Evolutionary conservation across 2,329 filamentous ascomycete species (phyloP).

Genomic region (Beauveria asiatica): DNA sequence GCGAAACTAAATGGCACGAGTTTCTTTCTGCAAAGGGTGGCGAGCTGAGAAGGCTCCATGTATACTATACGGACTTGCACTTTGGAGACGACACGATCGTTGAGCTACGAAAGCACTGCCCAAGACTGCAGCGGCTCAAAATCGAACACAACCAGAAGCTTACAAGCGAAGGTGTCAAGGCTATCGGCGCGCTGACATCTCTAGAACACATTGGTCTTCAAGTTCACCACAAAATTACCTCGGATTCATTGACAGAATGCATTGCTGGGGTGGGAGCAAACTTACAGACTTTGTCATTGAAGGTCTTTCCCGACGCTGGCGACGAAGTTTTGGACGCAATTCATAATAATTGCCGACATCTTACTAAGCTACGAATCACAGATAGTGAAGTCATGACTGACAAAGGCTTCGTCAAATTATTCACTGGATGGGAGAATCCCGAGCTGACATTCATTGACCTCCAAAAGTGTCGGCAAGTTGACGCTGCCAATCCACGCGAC

Average conservation of each 20-base stretch:
- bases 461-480: constrained; percentile 67
- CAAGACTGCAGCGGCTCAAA: constrained; percentile 66
- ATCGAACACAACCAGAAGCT: constrained; percentile 72
- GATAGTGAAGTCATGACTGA: constrained; percentile 72
- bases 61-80: constrained; percentile 77
- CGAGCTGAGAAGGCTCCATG: constrained; percentile 58
- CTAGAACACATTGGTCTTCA: constrained; percentile 72
- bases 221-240: constrained; percentile 47
- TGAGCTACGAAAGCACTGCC: constrained; percentile 55
- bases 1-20: constrained; percentile 64
- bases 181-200: constrained; percentile 51
- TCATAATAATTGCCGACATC: constrained; percentile 56
- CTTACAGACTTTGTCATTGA: constrained; percentile 71
- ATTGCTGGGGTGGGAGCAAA: constrained; percentile 53
- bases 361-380: constrained; percentile 73
- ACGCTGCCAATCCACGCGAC: constrained; percentile 59
- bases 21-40: constrained; percentile 59
- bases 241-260: constrained; percentile 51
- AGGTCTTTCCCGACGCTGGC: constrained; percentile 56
- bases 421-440: constrained; percentile 67
- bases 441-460: constrained; percentile 65
- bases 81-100: constrained; percentile 64
- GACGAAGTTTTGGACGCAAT: constrained; percentile 64
- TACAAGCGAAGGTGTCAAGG: constrained; percentile 54
- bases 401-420: constrained; percentile 61